phyloP scores from a whole-genome alignment of 345 rosid species.

The Punica granatum region DNA sequence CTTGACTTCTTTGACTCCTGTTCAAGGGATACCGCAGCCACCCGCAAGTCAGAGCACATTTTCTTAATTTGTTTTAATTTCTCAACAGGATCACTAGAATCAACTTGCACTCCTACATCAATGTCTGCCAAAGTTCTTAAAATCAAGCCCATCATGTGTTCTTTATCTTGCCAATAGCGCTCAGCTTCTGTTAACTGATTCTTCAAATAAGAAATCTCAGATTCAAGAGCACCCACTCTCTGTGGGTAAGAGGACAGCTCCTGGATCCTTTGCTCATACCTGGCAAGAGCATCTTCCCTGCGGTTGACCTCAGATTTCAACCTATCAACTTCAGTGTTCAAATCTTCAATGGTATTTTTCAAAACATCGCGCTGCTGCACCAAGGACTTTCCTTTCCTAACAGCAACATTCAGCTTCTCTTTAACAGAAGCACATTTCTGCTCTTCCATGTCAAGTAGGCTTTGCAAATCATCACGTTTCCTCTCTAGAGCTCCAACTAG shows the following conservation, averaged over 20 bases:
- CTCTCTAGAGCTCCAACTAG: constrained; percentile 54
- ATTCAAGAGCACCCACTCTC: constrained; percentile 49
- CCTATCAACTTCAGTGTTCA: constrained; percentile 49
- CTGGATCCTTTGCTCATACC: constrained; percentile 49
- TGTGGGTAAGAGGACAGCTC: constrained; percentile 43
- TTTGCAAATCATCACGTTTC: constrained; percentile 55
- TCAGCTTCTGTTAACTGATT: constrained; percentile 55
- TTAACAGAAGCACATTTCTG: constrained; percentile 69
- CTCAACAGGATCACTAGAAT: constrained; percentile 44
- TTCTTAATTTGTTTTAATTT: constrained; percentile 50
- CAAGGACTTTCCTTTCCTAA: constrained; percentile 90
- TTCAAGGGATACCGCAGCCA: constrained; percentile 45
- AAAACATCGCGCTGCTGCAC: constrained; percentile 82
- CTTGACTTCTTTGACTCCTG: constrained; percentile 70
- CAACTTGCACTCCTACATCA: constrained; percentile 50
- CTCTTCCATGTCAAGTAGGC: constrained; percentile 66
- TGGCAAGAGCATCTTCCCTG: constrained; percentile 40
- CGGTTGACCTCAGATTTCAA: constrained; percentile 57
- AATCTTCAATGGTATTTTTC: constrained; percentile 66
- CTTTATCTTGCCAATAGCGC: constrained; percentile 52
- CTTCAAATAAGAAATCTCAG: constrained; percentile 52
- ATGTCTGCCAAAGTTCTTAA: constrained; percentile 41
- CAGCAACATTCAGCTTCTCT: constrained; percentile 89
- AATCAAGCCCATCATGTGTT: constrained; percentile 32
- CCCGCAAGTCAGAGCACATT: constrained; percentile 46